Evolutionary conservation across 106 monocot species (phyloP).

Genomic region (Allium fistulosum): DNA sequence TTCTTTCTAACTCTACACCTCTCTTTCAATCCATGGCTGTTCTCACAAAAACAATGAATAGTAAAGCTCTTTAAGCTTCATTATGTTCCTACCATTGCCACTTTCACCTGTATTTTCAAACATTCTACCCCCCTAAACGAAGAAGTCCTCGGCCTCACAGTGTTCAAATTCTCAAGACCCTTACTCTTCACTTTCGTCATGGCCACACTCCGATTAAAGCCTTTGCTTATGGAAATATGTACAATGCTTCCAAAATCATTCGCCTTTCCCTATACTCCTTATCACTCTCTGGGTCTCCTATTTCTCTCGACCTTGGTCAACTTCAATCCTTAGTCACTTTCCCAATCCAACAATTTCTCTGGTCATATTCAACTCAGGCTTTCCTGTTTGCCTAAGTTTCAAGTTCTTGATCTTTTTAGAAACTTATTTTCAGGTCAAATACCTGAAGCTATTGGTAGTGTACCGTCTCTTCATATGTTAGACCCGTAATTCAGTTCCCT

Average conservation of each 20-base stretch:
- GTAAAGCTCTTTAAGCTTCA: too few relatives aligned
- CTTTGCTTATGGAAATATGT: conserved; percentile 67
- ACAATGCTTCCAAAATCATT: too few relatives aligned
- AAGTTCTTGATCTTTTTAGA: conserved; percentile 50
- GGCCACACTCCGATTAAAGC: conserved; percentile 50
- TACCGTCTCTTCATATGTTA: conserved; percentile 3
- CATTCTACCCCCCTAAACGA: conserved; percentile 60
- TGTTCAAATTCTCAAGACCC: conserved; percentile 73
- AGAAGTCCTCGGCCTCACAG: conserved; percentile 71
- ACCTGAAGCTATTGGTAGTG: conserved; percentile 18
- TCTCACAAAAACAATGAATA: too few relatives aligned
- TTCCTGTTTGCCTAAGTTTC: conserved; percentile 26
- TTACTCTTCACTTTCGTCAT: conserved; percentile 37
- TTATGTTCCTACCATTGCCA: too few relatives aligned
- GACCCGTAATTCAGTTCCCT: conserved; percentile 2
- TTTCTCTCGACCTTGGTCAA: too few relatives aligned
- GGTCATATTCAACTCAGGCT: neutral
- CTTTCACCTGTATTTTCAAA: too few relatives aligned
- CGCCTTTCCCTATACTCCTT: too few relatives aligned
- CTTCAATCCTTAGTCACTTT: conserved; percentile 35
- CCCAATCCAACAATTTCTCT: conserved; percentile 14
- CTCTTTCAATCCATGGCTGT: too few relatives aligned
- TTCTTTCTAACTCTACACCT: too few relatives aligned
- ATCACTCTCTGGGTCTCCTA: too few relatives aligned
- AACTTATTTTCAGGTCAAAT: too few relatives aligned